Base-by-base conservation (phyloP, 2,329 filamentous ascomycete genomes). In the Fusarium nurragi region DNA sequence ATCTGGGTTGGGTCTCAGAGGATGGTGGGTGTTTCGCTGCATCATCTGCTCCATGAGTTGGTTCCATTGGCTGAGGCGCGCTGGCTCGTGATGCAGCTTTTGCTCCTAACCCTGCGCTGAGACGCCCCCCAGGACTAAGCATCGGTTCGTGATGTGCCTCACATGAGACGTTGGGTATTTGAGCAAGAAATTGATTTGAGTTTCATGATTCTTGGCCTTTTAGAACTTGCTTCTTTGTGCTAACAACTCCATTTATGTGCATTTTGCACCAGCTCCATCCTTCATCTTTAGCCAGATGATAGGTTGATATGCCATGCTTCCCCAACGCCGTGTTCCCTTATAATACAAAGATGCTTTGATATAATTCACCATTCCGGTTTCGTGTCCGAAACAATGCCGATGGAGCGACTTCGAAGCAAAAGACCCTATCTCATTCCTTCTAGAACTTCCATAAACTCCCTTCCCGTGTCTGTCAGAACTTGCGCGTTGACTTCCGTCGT, bases 21-120 rank as follows among this genome's bases (percentile, higher is more conserved):
- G 58, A 38, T 64, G 64, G 63, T 66, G 63, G 63, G 54, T 66
- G 63, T 60, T 57, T 64, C 48, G 53, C 58, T 54, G 49, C 64
- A 67, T 67, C 64, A 64, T 67, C 47, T 52, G 64, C 54, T 30
- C 40, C 8, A 38, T 28, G 23, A 13, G 6, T 9, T 22, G 23
- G 50, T 38, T 67, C 64, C 64, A 52, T 67, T 67, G 64, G 64
- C 51, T 67, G 64, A 45, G 32, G 38, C 9, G 32, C 9, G 10
- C 51, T 54, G 58, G 40, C 64, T 67, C 60, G 64, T 67, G 64
- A 67, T 62, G 54, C 59, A 60, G 32, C 32, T 54, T 58, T 60
- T 47, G 28, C 47, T 46, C 30, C 63, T 59, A 67, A 43, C 44
- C 40, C 48, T 56, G 18, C 36, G n/a, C 47, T 58, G 63, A 67